These are phyloP conservation scores for Neodidymelliopsis sp. DNA, from an alignment of 2,329 filamentous ascomycete genomes.

Conservation along the genomic window DNA sequence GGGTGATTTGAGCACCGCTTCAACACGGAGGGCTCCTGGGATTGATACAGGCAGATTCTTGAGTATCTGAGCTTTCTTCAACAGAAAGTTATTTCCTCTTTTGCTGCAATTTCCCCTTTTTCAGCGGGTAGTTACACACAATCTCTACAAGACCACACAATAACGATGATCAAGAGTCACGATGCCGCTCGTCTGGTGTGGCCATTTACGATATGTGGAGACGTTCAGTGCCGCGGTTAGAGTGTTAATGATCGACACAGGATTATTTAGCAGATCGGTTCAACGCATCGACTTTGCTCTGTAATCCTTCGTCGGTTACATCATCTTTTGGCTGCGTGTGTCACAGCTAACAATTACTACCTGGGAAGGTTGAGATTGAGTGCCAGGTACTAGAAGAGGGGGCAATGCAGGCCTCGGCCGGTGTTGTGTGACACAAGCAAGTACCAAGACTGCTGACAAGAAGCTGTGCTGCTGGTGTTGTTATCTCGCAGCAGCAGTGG, in stretches of 20 bases:
- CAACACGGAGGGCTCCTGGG: constrained; percentile 30
- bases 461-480: constrained; percentile 10
- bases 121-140: not conserved
- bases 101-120: not conserved
- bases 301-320: too few relatives aligned
- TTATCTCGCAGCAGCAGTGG: constrained; percentile 3
- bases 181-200: not conserved
- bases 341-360: too few relatives aligned
- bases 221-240: constrained; percentile 1
- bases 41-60: not conserved
- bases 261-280: not conserved
- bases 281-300: not conserved
- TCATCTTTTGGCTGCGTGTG: too few relatives aligned
- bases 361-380: too few relatives aligned
- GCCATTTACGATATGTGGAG: constrained; percentile 3
- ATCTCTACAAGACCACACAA: not conserved
- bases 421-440: too few relatives aligned
- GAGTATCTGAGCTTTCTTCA: constrained; percentile 26
- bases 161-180: not conserved
- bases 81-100: constrained; percentile 22
- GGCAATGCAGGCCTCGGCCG: too few relatives aligned
- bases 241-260: constrained; percentile 1
- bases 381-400: too few relatives aligned
- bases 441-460: too few relatives aligned
- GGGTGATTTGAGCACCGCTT: constrained; percentile 24